These are phyloP conservation scores for Chenopodium formosanum DNA, from an alignment of 148 eudicot genomes.

Conservation along the genomic window DNA sequence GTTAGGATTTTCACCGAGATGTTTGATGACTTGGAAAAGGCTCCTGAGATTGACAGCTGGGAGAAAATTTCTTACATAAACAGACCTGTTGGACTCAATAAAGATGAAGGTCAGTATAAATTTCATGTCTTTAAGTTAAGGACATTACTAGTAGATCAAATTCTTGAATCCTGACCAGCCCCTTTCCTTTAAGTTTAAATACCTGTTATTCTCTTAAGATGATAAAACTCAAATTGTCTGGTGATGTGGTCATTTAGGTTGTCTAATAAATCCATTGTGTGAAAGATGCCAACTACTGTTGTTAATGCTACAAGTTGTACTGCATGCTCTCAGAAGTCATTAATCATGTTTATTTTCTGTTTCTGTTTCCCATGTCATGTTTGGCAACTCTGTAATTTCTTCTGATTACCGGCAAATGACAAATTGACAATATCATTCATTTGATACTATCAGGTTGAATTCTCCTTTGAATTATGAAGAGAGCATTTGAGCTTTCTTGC, in stretches of 20 bases:
- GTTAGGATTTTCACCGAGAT: constrained; percentile 47
- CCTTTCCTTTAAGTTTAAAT: neutral
- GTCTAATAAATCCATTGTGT: neutral
- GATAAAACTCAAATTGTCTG: neutral
- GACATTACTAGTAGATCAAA: neutral
- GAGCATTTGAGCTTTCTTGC: neutral
- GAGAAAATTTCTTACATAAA: constrained; percentile 78
- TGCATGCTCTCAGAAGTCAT: neutral
- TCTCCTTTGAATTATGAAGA: neutral
- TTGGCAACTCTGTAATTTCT: neutral
- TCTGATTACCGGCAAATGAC: neutral
- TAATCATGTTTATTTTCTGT: neutral
- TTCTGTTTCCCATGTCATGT: neutral
- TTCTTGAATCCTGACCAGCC: neutral
- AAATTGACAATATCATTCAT: neutral
- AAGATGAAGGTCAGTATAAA: constrained; percentile 50
- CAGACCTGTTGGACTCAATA: constrained; percentile 68
- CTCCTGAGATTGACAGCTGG: constrained; percentile 73
- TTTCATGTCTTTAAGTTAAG: too few relatives aligned
- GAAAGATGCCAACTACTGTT: neutral
- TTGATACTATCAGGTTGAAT: neutral
- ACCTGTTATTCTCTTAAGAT: neutral
- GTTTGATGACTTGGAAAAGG: constrained; percentile 72
- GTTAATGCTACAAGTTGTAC: neutral
- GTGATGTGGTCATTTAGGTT: neutral